Evolutionary conservation across 164 flowering plant genomes (phyloP).

Genomic region (Aristolochia fimbriata): DNA sequence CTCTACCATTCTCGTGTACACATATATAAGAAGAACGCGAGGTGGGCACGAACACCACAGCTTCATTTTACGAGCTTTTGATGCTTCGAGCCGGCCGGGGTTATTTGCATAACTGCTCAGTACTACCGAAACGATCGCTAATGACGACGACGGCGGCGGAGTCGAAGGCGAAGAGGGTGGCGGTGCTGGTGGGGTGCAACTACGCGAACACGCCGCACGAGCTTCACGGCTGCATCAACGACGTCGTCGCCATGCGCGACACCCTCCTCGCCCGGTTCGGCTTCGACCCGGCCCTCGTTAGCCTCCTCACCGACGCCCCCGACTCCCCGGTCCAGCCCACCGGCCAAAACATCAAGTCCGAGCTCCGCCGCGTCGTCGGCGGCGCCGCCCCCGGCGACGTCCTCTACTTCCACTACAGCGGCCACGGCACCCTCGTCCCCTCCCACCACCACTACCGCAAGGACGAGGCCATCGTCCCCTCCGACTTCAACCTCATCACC

Average conservation of each 20-base stretch:
- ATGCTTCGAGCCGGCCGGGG: too few species aligned
- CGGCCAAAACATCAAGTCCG: conserved; percentile 49
- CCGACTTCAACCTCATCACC: conserved; percentile 74
- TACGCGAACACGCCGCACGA: conserved; percentile 42
- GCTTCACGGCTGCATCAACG: conserved; percentile 80
- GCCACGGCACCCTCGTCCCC: conserved; percentile 70
- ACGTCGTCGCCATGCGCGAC: conserved; percentile 43
- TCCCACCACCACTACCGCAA: conserved; percentile 22
- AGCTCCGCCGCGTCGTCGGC: conserved; percentile 40
- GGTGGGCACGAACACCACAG: too few species aligned
- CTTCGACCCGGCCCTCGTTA: conserved; percentile 29
- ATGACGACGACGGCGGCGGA: not conserved
- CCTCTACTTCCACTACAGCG: conserved; percentile 66
- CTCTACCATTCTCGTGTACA: too few species aligned
- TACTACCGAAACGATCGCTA: too few species aligned
- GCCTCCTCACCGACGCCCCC: conserved; percentile 38
- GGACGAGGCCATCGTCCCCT: conserved; percentile 78
- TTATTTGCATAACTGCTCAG: too few species aligned
- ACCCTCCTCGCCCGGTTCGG: conserved; percentile 37
- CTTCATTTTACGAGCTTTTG: too few species aligned
- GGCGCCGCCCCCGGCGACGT: conserved; percentile 48
- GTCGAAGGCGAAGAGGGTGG: conserved; percentile 34
- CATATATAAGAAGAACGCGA: too few species aligned
- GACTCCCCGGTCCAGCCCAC: conserved; percentile 45
- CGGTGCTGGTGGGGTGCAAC: conserved; percentile 60